Percentiles rank a stretch among this genome's conserved stretches.
Evolutionary conservation across 179 eudicot genomes (phyloP).

Genomic region (Gypsophila paniculata): DNA sequence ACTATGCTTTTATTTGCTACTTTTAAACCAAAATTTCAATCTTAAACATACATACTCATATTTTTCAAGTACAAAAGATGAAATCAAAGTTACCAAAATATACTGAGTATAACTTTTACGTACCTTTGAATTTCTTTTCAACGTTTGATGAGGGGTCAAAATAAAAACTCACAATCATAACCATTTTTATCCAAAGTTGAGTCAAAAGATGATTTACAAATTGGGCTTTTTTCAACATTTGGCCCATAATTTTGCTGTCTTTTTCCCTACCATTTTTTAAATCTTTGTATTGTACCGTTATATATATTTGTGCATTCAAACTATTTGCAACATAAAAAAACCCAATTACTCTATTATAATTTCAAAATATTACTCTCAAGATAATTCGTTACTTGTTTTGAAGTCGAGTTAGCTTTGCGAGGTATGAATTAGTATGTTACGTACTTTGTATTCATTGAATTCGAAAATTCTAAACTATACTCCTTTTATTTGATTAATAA

Average conservation of each 20-base stretch:
- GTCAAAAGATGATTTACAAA: constrained; percentile 24
- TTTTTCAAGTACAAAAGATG: constrained; percentile 17
- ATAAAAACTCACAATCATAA: not conserved
- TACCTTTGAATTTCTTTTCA: constrained; percentile 30
- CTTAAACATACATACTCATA: not conserved
- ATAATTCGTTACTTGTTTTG: not conserved
- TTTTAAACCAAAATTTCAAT: constrained; percentile 15
- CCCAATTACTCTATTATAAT: not conserved
- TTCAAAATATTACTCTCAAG: not conserved
- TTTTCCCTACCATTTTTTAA: constrained; percentile 24
- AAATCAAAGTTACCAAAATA: constrained; percentile 15
- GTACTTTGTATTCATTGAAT: too few species aligned
- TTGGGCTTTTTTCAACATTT: constrained; percentile 19
- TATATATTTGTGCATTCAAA: constrained; percentile 19
- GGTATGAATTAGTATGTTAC: too few species aligned
- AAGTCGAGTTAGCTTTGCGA: not conserved
- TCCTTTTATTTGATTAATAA: too few species aligned
- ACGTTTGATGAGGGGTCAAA: constrained; percentile 16
- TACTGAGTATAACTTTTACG: constrained; percentile 18
- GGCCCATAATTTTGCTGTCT: not conserved
- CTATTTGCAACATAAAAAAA: not conserved
- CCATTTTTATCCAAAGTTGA: constrained; percentile 24
- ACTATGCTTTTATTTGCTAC: constrained; percentile 16
- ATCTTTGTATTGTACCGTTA: constrained; percentile 11
- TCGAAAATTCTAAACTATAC: too few species aligned